These are phyloP conservation scores for Suillus luteus DNA, from an alignment of 768 basidiomycete genomes.

Conservation along the genomic window DNA sequence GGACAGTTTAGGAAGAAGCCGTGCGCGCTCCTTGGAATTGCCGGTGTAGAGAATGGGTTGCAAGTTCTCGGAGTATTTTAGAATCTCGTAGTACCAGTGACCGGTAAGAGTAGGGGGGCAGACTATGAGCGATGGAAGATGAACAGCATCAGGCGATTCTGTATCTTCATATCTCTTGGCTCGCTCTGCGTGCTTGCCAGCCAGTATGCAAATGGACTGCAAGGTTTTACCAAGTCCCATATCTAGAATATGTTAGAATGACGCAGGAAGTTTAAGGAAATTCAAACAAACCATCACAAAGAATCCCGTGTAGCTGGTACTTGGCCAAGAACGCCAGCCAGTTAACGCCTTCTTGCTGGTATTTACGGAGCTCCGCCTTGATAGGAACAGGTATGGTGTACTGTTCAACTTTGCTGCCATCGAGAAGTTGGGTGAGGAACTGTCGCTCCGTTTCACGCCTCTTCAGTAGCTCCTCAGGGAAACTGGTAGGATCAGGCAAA, in stretches of 20 bases:
- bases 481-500: conserved; percentile 93
- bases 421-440: conserved; percentile 91
- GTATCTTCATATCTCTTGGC: conserved; percentile 65
- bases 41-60: conserved; percentile 89
- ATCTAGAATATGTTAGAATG: conserved; percentile 50
- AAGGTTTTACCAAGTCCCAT: conserved; percentile 99
- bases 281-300: conserved; percentile 82
- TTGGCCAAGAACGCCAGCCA: conserved; percentile 99
- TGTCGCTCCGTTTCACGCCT: conserved; percentile 86
- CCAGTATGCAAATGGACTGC: conserved; percentile 96
- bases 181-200: conserved; percentile 91
- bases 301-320: conserved; percentile 95
- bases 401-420: conserved; percentile 91
- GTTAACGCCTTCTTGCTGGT: conserved; percentile 97
- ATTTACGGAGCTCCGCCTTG: conserved; percentile 93
- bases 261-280: neutral
- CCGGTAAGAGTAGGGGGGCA: conserved; percentile 98
- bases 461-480: conserved; percentile 83
- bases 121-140: conserved; percentile 91
- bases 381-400: conserved; percentile 85
- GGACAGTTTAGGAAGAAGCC: conserved; percentile 62
- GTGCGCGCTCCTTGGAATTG: conserved; percentile 76
- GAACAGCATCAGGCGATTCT: conserved; percentile 72
- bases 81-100: conserved; percentile 98
- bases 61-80: conserved; percentile 87